Percentiles rank a stretch among this genome's conserved stretches.
Evolutionary conservation across 331 rosid genomes (phyloP).

Genomic region (Malus hybrid): DNA sequence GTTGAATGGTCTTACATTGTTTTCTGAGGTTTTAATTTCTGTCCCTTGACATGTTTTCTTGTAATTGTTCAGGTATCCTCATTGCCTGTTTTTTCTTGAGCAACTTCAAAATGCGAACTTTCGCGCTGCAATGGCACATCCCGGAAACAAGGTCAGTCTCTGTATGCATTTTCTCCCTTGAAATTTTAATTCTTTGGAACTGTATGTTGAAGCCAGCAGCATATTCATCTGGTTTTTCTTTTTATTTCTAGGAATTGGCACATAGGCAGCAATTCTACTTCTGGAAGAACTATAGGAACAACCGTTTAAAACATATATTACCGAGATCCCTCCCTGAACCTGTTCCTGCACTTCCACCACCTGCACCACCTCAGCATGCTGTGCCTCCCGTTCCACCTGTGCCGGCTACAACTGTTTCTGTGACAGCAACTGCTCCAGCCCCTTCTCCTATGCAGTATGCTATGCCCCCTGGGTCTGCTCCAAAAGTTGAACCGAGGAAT

Average conservation of each 20-base stretch:
- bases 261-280: slow-evolving; percentile 95
- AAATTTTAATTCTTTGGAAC: background rate
- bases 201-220: background rate
- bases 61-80: slow-evolving; percentile 70
- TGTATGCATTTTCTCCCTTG: background rate
- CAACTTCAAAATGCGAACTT: slow-evolving; percentile 86
- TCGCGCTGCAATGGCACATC: slow-evolving; percentile 98
- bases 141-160: slow-evolving; percentile 68
- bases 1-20: background rate
- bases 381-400: slow-evolving; percentile 41
- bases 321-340: slow-evolving; percentile 83
- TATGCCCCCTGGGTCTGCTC: slow-evolving; percentile 50
- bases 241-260: slow-evolving; percentile 60
- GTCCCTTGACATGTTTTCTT: background rate
- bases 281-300: slow-evolving; percentile 96
- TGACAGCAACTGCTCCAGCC: slow-evolving; percentile 44
- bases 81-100: slow-evolving; percentile 85
- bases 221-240: background rate
- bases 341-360: slow-evolving; percentile 31
- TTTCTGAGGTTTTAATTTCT: background rate
- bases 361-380: slow-evolving; percentile 50
- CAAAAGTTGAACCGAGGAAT: slow-evolving; percentile 67
- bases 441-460: slow-evolving; percentile 79
- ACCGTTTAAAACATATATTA: slow-evolving; percentile 79
- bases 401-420: slow-evolving; percentile 41